Conservation (phyloP, 306 rosid species). For the Quercus glauca region DNA sequence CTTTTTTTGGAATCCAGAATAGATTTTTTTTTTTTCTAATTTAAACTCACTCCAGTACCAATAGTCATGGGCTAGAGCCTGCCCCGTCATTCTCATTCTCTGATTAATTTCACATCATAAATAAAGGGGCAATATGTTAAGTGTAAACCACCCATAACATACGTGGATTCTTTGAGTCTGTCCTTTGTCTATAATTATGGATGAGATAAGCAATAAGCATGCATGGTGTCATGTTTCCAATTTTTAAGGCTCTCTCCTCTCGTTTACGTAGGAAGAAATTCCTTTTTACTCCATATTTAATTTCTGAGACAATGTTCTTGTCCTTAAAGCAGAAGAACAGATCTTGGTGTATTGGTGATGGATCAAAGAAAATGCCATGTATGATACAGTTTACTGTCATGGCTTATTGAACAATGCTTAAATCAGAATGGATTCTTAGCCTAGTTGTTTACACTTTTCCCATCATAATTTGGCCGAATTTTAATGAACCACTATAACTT, state of each 20-base stretch:
- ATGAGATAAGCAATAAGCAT: background rate
- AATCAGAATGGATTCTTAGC: too few species aligned
- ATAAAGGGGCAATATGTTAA: background rate
- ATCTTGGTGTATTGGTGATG: too few species aligned
- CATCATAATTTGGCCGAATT: too few species aligned
- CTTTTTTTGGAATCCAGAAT: background rate
- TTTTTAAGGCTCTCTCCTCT: background rate
- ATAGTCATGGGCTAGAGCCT: background rate
- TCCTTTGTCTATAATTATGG: background rate
- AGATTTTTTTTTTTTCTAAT: background rate
- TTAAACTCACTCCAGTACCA: background rate
- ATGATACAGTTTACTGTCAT: too few species aligned
- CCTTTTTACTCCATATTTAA: background rate
- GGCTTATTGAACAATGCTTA: too few species aligned
- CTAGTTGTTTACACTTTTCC: too few species aligned
- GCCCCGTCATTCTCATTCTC: background rate
- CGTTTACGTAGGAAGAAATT: background rate
- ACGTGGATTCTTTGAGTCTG: background rate
- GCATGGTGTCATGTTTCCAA: background rate
- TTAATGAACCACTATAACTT: too few species aligned
- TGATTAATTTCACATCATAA: background rate
- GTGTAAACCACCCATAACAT: background rate
- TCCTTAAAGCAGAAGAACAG: too few species aligned
- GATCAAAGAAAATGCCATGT: too few species aligned
- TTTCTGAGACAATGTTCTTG: background rate